phyloP scores from a whole-genome alignment of 176 grass and related monocot species.

The Ananas comosus region DNA sequence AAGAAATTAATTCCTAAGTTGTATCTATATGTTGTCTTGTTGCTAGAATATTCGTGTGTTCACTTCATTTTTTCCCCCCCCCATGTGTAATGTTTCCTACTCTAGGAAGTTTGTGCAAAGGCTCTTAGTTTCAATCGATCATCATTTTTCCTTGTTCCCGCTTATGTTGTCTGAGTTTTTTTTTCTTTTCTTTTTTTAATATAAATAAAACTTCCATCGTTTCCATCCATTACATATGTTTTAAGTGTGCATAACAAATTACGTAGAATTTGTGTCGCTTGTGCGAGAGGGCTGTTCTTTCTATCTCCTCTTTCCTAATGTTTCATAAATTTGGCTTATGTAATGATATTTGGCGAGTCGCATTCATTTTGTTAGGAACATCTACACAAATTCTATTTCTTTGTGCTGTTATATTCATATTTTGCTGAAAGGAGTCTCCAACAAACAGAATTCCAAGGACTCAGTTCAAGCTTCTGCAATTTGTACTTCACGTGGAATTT shows the following conservation, averaged over 20 bases:
- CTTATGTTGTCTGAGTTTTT: background rate
- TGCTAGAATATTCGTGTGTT: background rate
- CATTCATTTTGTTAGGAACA: too few species aligned
- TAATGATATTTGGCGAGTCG: too few species aligned
- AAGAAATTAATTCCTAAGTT: background rate
- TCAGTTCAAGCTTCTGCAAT: too few species aligned
- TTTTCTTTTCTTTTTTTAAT: background rate
- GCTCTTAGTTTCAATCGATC: background rate
- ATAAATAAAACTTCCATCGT: background rate
- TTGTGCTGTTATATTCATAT: too few species aligned
- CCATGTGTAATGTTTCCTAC: background rate
- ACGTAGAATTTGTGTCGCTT: background rate
- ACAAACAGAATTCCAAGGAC: too few species aligned
- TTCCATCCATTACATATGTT: background rate
- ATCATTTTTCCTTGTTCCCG: background rate
- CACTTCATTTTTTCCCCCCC: background rate
- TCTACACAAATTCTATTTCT: too few species aligned
- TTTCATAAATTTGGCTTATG: too few species aligned
- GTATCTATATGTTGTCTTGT: constrained; percentile 1
- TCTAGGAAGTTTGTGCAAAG: background rate
- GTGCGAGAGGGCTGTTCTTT: too few species aligned
- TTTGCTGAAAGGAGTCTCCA: too few species aligned
- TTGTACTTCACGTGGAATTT: too few species aligned
- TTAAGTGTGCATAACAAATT: background rate
- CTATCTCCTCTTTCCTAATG: too few species aligned